Evolutionary conservation across 345 rosid genomes (phyloP).

Genomic region (Dovyalis caffra): DNA sequence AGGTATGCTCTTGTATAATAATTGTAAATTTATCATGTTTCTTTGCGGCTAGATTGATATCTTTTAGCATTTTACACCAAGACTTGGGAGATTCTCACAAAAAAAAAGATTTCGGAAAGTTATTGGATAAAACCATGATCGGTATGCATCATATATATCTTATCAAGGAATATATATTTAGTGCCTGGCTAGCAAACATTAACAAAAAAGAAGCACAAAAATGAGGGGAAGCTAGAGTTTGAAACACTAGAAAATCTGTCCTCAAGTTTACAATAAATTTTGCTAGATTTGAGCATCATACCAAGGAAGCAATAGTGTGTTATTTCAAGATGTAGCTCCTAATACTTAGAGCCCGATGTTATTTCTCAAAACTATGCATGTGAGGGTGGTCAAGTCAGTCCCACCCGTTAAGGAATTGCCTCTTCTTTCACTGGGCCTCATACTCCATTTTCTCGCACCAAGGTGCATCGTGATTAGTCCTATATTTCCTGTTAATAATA

Average conservation of each 20-base stretch:
- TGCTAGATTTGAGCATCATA: not conserved
- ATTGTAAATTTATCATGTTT: not conserved
- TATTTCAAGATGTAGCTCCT: constrained; percentile 6
- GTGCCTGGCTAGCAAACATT: not conserved
- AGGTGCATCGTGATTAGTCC: not conserved
- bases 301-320: not conserved
- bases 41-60: not conserved
- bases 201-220: not conserved
- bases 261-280: not conserved
- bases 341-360: not conserved
- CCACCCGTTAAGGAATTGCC: constrained; percentile 13
- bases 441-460: not conserved
- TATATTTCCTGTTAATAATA: not conserved
- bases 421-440: constrained; percentile 23
- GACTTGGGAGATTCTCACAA: not conserved
- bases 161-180: not conserved
- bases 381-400: not conserved
- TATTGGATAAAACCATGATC: not conserved
- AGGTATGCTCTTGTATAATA: not conserved
- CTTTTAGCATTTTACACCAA: not conserved
- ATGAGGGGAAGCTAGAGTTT: not conserved
- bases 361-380: not conserved
- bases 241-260: not conserved
- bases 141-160: not conserved
- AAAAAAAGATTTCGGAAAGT: not conserved